Evolutionary conservation across 352 stramenopile genomes (phyloP).

Genomic region (Pythium grandisporangium): DNA sequence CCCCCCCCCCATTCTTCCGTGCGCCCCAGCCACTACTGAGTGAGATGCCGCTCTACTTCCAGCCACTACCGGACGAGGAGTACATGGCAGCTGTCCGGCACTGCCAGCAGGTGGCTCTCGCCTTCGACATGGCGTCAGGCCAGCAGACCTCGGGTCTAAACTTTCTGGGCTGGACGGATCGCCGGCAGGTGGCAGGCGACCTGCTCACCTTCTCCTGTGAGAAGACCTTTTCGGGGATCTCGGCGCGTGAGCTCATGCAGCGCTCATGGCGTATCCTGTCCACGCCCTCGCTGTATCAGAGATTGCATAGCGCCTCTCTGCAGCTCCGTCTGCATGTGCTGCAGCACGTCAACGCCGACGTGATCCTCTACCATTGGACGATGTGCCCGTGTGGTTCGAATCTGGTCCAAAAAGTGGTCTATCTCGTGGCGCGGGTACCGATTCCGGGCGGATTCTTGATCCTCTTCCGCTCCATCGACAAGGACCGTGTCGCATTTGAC

Average conservation of each 20-base stretch:
- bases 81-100: neutral
- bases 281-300: neutral
- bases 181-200: neutral
- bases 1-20: too few species aligned
- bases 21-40: too few species aligned
- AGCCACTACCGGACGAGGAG: neutral
- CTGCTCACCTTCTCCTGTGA: neutral
- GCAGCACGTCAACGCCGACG: constrained; percentile 3
- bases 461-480: constrained; percentile 1
- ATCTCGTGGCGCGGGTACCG: neutral
- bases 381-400: neutral
- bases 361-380: constrained; percentile 3
- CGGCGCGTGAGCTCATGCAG: neutral
- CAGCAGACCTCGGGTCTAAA: neutral
- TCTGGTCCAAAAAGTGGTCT: neutral
- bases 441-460: constrained; percentile 1
- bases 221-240: neutral
- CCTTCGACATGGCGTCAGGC: neutral
- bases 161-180: neutral
- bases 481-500: neutral
- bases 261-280: constrained; percentile 2
- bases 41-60: constrained; percentile 3
- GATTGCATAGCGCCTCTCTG: constrained; percentile 1
- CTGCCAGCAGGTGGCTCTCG: neutral
- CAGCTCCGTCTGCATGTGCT: neutral